Percentiles rank a stretch among this genome's conserved stretches.
phyloP scores from a whole-genome alignment of 176 grass and related monocot species.

The Raddia distichophylla region DNA sequence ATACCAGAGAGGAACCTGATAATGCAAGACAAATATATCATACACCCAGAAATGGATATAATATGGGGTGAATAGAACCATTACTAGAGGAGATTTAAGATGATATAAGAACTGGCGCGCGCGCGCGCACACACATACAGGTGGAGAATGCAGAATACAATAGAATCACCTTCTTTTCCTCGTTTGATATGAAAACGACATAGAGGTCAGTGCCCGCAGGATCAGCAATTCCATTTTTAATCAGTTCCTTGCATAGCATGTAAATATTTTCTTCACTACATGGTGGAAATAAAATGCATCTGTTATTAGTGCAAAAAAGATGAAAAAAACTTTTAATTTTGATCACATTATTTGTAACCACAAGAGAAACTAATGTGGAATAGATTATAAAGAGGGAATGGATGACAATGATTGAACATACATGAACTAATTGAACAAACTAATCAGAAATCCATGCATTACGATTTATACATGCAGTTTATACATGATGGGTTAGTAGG shows the following conservation, averaged over 20 bases:
- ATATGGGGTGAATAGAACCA: not conserved
- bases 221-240: constrained; percentile 58
- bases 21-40: constrained; percentile 17
- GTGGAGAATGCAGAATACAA: not conserved
- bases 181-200: constrained; percentile 88
- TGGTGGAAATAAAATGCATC: constrained; percentile 25
- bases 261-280: constrained; percentile 94
- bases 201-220: constrained; percentile 64
- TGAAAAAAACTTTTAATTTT: not conserved
- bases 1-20: constrained; percentile 85
- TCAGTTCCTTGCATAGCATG: constrained; percentile 77
- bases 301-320: constrained; percentile 13
- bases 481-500: not conserved
- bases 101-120: too few relatives aligned
- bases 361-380: not conserved
- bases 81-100: not conserved
- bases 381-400: not conserved
- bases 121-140: not conserved
- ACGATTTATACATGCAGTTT: not conserved
- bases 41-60: not conserved
- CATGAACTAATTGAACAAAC: constrained; percentile 12
- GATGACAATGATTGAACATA: not conserved
- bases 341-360: not conserved
- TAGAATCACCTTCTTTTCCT: constrained; percentile 61
- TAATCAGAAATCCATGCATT: constrained; percentile 22